phyloP scores from a whole-genome alignment of 495 filamentous ascomycete genomes.

The Penicillium coffeae region DNA sequence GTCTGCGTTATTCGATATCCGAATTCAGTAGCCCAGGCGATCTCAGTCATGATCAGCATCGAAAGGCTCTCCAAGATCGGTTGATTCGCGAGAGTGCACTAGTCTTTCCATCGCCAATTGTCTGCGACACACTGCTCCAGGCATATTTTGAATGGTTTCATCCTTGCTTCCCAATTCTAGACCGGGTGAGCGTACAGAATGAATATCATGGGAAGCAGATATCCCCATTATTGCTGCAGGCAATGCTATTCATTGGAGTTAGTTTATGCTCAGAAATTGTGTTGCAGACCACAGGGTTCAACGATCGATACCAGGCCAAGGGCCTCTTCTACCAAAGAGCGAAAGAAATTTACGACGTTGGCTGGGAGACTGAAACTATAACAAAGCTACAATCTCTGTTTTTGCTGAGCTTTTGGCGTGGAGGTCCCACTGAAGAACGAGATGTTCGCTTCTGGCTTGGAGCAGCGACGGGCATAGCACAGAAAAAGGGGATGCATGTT shows the following conservation, averaged over 20 bases:
- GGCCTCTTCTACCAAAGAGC: constrained; percentile 38
- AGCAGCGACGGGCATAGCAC: constrained; percentile 36
- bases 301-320: constrained; percentile 35
- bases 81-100: constrained; percentile 36
- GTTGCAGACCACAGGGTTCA: constrained; percentile 27
- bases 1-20: constrained; percentile 35
- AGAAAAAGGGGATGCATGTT: constrained; percentile 45
- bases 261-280: constrained; percentile 36
- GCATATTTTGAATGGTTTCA: constrained; percentile 47
- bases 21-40: constrained; percentile 13
- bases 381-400: constrained; percentile 39
- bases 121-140: constrained; percentile 29
- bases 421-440: constrained; percentile 35
- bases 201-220: constrained; percentile 26
- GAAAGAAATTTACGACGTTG: constrained; percentile 43
- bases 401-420: constrained; percentile 43
- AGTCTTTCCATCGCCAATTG: constrained; percentile 28
- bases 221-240: constrained; percentile 38
- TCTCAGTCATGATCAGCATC: constrained; percentile 9
- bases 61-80: constrained; percentile 20
- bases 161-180: constrained; percentile 41
- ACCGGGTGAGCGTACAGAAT: constrained; percentile 24
- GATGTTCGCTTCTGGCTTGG: constrained; percentile 44
- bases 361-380: constrained; percentile 37
- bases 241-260: constrained; percentile 42